Conservation (phyloP, 306 rosid genomes). For the Crotalaria pallida region DNA sequence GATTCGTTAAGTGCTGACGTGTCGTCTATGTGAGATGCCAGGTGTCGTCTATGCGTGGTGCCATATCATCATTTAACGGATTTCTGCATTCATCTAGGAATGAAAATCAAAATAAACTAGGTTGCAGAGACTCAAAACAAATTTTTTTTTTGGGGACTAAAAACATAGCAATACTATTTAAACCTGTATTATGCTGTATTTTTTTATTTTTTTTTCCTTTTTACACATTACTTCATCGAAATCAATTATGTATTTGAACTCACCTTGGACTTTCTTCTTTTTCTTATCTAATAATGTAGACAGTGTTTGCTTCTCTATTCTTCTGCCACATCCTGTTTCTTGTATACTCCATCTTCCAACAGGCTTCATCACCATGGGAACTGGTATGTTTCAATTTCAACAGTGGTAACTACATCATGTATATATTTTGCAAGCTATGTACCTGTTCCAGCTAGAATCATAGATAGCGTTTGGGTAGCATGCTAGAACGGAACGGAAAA, state of each 20-base stretch:
- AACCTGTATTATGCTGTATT: background rate
- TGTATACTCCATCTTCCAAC: slow-evolving; percentile 65
- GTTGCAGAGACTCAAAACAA: no score
- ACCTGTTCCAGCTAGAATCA: background rate
- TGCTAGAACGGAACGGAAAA: no score
- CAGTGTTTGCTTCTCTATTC: slow-evolving; percentile 58
- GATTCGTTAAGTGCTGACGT: no score
- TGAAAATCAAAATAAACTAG: no score
- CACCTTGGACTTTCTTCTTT: background rate
- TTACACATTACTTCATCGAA: background rate
- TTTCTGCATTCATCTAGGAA: no score
- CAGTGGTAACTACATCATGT: background rate
- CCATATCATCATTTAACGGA: no score
- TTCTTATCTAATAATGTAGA: slow-evolving; percentile 23
- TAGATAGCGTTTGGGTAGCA: no score
- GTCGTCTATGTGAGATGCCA: no score
- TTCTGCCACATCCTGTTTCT: slow-evolving; percentile 57
- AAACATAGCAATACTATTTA: no score
- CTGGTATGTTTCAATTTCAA: slow-evolving; percentile 49
- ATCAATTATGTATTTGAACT: slow-evolving; percentile 1
- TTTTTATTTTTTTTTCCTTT: background rate
- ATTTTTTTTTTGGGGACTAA: no score
- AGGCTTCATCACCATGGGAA: slow-evolving; percentile 81
- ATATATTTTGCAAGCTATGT: background rate
- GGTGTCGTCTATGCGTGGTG: no score